These are phyloP conservation scores for Botrytis galanthina DNA, from an alignment of 2,329 filamentous ascomycete genomes.

Conservation along the genomic window DNA sequence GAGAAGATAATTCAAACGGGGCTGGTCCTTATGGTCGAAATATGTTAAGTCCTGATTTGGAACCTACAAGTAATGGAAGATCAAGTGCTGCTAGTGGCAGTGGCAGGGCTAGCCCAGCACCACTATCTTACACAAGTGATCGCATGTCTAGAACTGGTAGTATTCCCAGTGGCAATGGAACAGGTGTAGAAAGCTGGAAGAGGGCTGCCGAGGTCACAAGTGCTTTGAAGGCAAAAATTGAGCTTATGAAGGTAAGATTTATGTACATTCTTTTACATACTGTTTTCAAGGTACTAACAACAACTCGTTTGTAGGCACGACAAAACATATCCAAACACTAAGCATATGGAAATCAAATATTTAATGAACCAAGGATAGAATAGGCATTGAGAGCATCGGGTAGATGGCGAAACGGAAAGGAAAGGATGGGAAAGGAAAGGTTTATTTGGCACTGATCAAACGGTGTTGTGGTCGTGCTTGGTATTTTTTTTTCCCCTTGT, in stretches of 20 bases:
- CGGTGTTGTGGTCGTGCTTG: conserved; percentile 22
- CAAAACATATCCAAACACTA: conserved; percentile 49
- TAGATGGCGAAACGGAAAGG: conserved; percentile 17
- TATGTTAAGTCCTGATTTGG: conserved; percentile 37
- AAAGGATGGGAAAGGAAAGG: conserved; percentile 8
- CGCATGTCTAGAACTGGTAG: conserved; percentile 30
- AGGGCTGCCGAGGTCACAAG: conserved; percentile 95
- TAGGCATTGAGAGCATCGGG: conserved; percentile 6
- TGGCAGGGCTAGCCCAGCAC: conserved; percentile 37
- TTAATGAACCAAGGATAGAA: conserved; percentile 16
- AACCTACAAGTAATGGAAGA: conserved; percentile 34
- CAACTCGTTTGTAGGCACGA: conserved; percentile 43
- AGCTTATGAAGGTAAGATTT: conserved; percentile 83
- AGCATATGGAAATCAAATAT: conserved; percentile 6
- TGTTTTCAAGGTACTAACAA: conserved; percentile 16
- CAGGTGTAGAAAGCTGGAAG: conserved; percentile 89
- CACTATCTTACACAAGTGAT: conserved; percentile 27
- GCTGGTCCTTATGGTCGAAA: conserved; percentile 38
- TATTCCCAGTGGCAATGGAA: conserved; percentile 41
- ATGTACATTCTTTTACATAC: not conserved
- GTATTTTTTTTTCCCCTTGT: conserved; percentile 16
- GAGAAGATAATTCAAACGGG: conserved; percentile 76
- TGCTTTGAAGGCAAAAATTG: conserved; percentile 93
- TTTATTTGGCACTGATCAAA: conserved; percentile 19
- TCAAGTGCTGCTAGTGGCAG: conserved; percentile 37